Evolutionary conservation across 768 basidiomycete genomes (phyloP), one percentile per base, ranked within the genome.

Genomic region (Russula compacta): DNA sequence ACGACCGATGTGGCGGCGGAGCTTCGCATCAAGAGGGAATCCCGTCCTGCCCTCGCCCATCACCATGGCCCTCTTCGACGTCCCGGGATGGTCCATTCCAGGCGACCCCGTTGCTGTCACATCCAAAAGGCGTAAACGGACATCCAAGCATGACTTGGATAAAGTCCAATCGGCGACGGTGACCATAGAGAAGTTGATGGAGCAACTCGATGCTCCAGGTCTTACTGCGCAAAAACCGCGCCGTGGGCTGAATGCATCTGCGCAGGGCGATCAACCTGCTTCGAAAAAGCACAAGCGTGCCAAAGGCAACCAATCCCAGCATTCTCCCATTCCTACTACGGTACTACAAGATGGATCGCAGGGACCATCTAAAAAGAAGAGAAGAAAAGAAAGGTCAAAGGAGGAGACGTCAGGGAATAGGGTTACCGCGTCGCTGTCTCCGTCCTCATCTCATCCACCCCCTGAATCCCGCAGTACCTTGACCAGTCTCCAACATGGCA

Each of bases 401-500:
- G 42, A 36, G 47, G 42, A 36, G 47, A 14, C 15, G 24, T 42
- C 36, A 12, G 57, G n/a, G 40, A 39, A 56, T 6, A 43, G 42
- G 19, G 29, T 12, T 29, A 19, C 32, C 6, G 42, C n/a, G 29
- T 19, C 38, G 15, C 39, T 10, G 6, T n/a, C 54, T 15, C 4
- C 56, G 2, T 32, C 50, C 14, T 36, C 52, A 21, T 24, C 53
- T 10, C 44, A 40, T 36, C 60, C 58, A n/a, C 44, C 39, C n/a
- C n/a, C 33, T 4, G 35, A 58, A 15, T n/a, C 66, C 12, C 21
- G 48, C 39, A 21, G 58, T 47, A 65, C 64, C 3, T 73, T 95
- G 57, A 94, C 93, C 7, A 73, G 79, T 2, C 75, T 95, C 66
- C 95, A 97, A 71, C 80, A 79, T 53, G 77, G 72, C 19, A 88